Percentiles rank a stretch among this genome's conserved stretches.
Evolutionary conservation across 768 basidiomycete genomes (phyloP).

Genomic region (Amanita phalloides): DNA sequence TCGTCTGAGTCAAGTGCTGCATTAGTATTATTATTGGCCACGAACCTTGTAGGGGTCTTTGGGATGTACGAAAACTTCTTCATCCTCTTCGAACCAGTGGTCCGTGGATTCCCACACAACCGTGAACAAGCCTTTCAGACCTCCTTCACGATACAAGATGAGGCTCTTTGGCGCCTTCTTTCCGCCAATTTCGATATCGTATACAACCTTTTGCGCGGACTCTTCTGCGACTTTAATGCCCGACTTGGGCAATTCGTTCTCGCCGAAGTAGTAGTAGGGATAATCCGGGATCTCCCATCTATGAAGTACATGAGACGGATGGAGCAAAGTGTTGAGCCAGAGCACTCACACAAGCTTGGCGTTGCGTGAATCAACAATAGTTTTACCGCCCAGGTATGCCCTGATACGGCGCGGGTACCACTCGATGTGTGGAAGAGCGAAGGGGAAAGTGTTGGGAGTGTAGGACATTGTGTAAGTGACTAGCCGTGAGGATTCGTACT

Average conservation of each 20-base stretch:
- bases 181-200: constrained; percentile 35
- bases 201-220: constrained; percentile 22
- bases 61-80: constrained; percentile 47
- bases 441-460: constrained; percentile 13
- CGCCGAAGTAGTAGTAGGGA: constrained; percentile 44
- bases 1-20: neutral
- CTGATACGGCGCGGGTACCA: constrained; percentile 38
- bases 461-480: too few relatives aligned
- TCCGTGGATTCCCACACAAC: constrained; percentile 41
- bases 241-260: constrained; percentile 31
- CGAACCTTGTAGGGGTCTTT: constrained; percentile 58
- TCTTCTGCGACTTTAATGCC: constrained; percentile 23
- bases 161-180: constrained; percentile 25
- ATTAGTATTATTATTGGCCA: constrained; percentile 12
- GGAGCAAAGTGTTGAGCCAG: neutral
- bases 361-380: constrained; percentile 42
- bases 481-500: too few relatives aligned
- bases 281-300: constrained; percentile 46
- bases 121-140: constrained; percentile 35
- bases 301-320: neutral
- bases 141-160: constrained; percentile 19
- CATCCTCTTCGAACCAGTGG: constrained; percentile 64
- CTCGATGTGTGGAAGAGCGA: constrained; percentile 37
- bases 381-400: constrained; percentile 38
- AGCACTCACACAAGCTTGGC: constrained; percentile 47